Evolutionary conservation across 495 filamentous ascomycete species (phyloP).

Genomic region (Penicillium simplicissimum): DNA sequence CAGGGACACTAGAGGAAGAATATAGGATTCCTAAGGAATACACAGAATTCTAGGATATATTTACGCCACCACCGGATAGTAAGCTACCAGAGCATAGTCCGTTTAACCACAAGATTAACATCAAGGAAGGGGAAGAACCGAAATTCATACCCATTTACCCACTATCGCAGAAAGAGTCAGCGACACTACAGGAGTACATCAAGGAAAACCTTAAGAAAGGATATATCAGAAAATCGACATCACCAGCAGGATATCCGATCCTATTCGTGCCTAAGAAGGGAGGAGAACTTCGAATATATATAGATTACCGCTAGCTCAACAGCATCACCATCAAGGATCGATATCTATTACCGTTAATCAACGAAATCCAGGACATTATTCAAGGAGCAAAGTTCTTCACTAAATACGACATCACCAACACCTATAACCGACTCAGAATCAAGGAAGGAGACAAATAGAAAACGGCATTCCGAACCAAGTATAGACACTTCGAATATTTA

Average conservation of each 20-base stretch:
- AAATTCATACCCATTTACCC: neutral
- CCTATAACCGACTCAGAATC: conserved; percentile 19
- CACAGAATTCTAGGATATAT: neutral
- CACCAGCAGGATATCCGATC: too few relatives aligned
- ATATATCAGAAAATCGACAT: too few relatives aligned
- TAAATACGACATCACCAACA: conserved; percentile 27
- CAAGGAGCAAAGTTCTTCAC: conserved; percentile 23
- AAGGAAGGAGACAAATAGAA: conserved; percentile 20
- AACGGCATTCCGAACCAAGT: conserved; percentile 22
- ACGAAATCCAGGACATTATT: conserved; percentile 21
- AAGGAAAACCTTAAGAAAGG: too few relatives aligned
- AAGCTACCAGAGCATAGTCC: too few relatives aligned
- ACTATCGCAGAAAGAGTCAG: neutral
- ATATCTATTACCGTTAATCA: conserved; percentile 24
- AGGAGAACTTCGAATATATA: conserved; percentile 22
- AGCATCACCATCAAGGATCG: conserved; percentile 27
- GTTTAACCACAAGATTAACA: too few relatives aligned
- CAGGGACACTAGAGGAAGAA: neutral
- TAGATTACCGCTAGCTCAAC: conserved; percentile 30
- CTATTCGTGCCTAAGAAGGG: conserved; percentile 33
- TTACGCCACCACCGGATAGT: too few relatives aligned
- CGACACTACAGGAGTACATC: too few relatives aligned
- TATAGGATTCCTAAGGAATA: neutral
- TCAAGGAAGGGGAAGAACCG: too few relatives aligned
- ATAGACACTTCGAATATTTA: conserved; percentile 18